These are phyloP conservation scores for Globisporangium mamillatum DNA, from an alignment of 352 stramenopile genomes.

Conservation along the genomic window DNA sequence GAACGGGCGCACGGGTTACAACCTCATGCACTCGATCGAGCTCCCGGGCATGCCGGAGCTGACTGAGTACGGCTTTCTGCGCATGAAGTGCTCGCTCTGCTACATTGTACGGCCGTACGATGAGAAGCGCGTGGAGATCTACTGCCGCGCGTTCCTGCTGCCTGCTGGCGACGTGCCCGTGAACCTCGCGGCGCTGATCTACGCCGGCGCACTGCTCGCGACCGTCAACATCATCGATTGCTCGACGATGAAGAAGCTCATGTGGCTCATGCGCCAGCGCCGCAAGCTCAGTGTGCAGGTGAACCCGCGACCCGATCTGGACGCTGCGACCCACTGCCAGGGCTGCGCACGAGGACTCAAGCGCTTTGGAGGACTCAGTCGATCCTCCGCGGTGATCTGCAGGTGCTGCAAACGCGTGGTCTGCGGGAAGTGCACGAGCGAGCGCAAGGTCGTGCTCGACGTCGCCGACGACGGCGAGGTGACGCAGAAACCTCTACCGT, in stretches of 20 bases:
- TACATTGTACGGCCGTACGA: conserved; percentile 34
- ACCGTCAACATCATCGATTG: conserved; percentile 25
- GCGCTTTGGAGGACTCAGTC: conserved; percentile 9
- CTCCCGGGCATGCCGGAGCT: conserved; percentile 19
- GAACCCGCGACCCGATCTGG: conserved; percentile 2
- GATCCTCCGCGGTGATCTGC: conserved; percentile 9
- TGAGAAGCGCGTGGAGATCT: conserved; percentile 37
- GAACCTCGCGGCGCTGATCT: conserved; percentile 21
- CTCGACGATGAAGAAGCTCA: conserved; percentile 34
- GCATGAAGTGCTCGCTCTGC: conserved; percentile 39
- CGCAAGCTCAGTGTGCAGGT: conserved; percentile 25
- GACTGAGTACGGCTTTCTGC: conserved; percentile 31
- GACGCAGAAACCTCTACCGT: conserved; percentile 5
- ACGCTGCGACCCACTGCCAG: not conserved
- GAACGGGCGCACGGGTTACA: conserved; percentile 28
- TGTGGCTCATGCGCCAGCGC: conserved; percentile 25
- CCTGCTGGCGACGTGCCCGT: conserved; percentile 15
- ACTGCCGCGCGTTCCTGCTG: conserved; percentile 37
- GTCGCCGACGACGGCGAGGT: conserved; percentile 17
- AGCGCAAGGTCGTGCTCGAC: conserved; percentile 24
- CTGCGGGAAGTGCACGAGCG: conserved; percentile 24
- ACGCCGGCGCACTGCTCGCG: conserved; percentile 33
- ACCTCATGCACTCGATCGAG: conserved; percentile 34
- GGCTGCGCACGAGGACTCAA: not conserved
- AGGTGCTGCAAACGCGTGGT: conserved; percentile 21